Base-by-base conservation (phyloP, 345 rosid genomes). In the Boechera retrofracta region DNA sequence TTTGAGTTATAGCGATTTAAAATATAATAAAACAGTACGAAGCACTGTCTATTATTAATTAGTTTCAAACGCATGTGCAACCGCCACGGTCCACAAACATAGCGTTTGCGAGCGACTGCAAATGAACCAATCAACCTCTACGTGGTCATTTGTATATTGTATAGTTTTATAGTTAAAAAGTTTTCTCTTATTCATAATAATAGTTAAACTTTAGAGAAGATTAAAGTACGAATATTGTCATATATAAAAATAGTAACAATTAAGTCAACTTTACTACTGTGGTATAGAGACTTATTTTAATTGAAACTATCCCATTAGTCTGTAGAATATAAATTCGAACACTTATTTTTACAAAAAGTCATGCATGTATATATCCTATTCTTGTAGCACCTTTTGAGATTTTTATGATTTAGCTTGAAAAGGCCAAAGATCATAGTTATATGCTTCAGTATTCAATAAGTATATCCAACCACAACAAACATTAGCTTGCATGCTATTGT, bases 401-500 rank as follows among this genome's bases (percentile, higher is more conserved):
- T 21, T 21, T 44, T 48, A 60, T 10, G 36, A 51, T 51, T 31
- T 55, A 10, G 48, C 48, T 64, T 64, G 36, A 5, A 74, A 74
- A 44, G 52, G 36, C 36, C 55, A 42, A 65, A 64, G 18, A 24
- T 54, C 45, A 64, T 41, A 73, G 56, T 42, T 42, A 63, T 42
- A 73, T 74, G 57, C 64, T 44, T 64, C 45, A 53, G 71, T 74
- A 54, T 74, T 64, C 48, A 42, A 2, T 6, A 33, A 54, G 77
- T 74, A 74, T 64, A 74, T 74, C 77, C 57, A 44, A 54, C 38
- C 32, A 31, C 36, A 54, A 41, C 35, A 73, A 31, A 41, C 6
- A 28, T 12, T 53, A 63, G 55, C 24, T 73, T 54, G 16, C 44
- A 64, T 51, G 76, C 60, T 72, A 61, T 10, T 64, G 38, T 64